Evolutionary conservation across 176 grass and related monocot genomes (phyloP).

Genomic region (Triticum urartu): DNA sequence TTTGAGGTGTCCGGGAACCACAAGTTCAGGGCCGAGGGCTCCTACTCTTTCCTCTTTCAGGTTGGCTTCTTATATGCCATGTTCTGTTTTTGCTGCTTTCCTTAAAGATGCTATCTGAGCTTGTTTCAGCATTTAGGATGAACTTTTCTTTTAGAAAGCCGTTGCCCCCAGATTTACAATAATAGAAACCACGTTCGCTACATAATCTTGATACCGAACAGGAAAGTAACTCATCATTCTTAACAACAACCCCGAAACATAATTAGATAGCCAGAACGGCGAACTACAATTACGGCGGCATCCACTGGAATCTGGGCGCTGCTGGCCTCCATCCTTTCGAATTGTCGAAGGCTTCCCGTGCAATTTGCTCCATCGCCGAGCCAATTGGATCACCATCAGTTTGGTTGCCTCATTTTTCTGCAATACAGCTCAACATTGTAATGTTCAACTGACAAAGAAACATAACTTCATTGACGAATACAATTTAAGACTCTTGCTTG

Average conservation of each 20-base stretch:
- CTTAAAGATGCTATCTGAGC: not conserved
- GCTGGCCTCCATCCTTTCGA: too few relatives aligned
- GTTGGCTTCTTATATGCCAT: conserved; percentile 23
- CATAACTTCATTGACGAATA: not conserved
- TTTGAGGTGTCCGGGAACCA: conserved; percentile 78
- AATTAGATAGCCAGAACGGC: not conserved
- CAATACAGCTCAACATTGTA: not conserved
- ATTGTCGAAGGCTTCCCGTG: not conserved
- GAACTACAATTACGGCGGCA: not conserved
- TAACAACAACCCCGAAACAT: not conserved
- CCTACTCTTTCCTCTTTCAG: conserved; percentile 78
- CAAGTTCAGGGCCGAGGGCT: conserved; percentile 61
- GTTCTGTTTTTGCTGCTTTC: not conserved
- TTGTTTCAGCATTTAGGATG: conserved; percentile 17
- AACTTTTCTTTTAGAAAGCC: not conserved
- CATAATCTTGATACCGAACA: not conserved
- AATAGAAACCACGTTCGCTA: not conserved
- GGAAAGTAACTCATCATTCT: not conserved
- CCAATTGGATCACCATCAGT: not conserved
- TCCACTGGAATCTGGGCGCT: not conserved
- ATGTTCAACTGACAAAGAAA: not conserved
- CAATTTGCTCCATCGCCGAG: not conserved
- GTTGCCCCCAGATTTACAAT: not conserved
- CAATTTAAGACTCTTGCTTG: too few relatives aligned
- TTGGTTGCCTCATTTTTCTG: not conserved